Conservation (phyloP, 2,329 filamentous ascomycete genomes). For the Fusarium albidum region DNA sequence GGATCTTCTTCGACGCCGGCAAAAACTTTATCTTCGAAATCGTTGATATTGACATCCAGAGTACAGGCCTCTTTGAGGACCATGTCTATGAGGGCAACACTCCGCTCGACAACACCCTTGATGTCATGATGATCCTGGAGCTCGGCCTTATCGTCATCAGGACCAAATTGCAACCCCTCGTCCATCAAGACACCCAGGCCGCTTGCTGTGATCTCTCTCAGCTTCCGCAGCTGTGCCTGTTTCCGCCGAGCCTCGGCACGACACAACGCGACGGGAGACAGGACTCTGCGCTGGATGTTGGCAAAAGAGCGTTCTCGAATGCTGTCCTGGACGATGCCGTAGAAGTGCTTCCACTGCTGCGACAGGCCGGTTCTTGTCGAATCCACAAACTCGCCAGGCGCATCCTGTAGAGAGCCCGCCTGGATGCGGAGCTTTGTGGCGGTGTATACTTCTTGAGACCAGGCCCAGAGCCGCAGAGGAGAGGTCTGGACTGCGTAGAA, state of each 20-base stretch:
- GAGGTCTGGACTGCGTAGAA: conserved; percentile 89
- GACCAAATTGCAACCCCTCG: conserved; percentile 77
- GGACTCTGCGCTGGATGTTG: conserved; percentile 74
- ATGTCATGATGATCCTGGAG: conserved; percentile 60
- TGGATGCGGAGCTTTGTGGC: conserved; percentile 62
- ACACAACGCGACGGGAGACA: conserved; percentile 80
- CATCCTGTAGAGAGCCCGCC: conserved; percentile 41
- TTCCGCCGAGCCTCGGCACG: conserved; percentile 80
- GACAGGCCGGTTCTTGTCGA: conserved; percentile 52
- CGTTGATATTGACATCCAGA: conserved; percentile 67
- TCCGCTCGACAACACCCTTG: conserved; percentile 80
- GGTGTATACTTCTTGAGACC: conserved; percentile 73
- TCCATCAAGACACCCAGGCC: conserved; percentile 88
- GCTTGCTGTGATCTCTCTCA: conserved; percentile 84
- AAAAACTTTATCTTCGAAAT: conserved; percentile 73
- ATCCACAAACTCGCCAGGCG: conserved; percentile 45
- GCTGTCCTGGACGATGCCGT: conserved; percentile 79
- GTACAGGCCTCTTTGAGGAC: conserved; percentile 77
- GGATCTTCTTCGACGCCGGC: conserved; percentile 68
- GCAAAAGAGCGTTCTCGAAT: conserved; percentile 76
- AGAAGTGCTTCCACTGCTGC: conserved; percentile 74
- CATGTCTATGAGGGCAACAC: conserved; percentile 85
- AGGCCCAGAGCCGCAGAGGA: conserved; percentile 77
- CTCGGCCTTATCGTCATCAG: conserved; percentile 65
- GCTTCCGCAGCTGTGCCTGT: conserved; percentile 72